Evolutionary conservation across 257 asterid genomes (phyloP), one percentile per base, ranked within the genome.

Genomic region (Anisodus acutangulus): DNA sequence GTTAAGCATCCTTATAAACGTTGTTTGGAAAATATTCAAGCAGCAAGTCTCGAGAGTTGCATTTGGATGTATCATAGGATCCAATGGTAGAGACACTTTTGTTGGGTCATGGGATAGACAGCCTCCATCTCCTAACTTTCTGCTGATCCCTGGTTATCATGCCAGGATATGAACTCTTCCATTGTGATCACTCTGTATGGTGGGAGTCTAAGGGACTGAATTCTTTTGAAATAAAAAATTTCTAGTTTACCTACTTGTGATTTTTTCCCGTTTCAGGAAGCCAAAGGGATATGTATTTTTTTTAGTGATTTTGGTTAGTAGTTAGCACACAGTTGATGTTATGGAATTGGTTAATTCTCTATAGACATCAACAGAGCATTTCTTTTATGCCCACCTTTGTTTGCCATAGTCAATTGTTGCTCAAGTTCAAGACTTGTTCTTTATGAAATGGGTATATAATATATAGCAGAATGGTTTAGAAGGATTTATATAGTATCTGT

Each of bases 1-100:
- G 87, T 89, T 92, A 83, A 89, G 84, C 16, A 63, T 45, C 53
- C 9, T 74, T 49, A 49, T 17, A 31, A 35, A 16, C 22, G 8
- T 64, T 82, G 4, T 16, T 43, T 5, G 84, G 51, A n/a, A 3
- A 71, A 53, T 45, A 64, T 72, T 78, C 84, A 51, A 82, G 31
- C 19, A 8, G n/a, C 79, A 66, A 66, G 64, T 12, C 13, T 3
- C n/a, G 63, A 8, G 82, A 78, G 64, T 31, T 53, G 82, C 82
- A 53, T 78, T 53, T 54, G 82, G 64, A 78, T 53, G 82, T 78
- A 78, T 15, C 31, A 78, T 76, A 45, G 13, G 47, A 45, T 53
- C 49, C 45, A 78, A 78, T 78, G 15, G 64, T 39, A 2, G 53
- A 53, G 37, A 53, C 82, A 78, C 78, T 39, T 37, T 15, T 19